These are phyloP conservation scores for Collybia mongolica DNA, from an alignment of 768 basidiomycete genomes.

Conservation along the genomic window DNA sequence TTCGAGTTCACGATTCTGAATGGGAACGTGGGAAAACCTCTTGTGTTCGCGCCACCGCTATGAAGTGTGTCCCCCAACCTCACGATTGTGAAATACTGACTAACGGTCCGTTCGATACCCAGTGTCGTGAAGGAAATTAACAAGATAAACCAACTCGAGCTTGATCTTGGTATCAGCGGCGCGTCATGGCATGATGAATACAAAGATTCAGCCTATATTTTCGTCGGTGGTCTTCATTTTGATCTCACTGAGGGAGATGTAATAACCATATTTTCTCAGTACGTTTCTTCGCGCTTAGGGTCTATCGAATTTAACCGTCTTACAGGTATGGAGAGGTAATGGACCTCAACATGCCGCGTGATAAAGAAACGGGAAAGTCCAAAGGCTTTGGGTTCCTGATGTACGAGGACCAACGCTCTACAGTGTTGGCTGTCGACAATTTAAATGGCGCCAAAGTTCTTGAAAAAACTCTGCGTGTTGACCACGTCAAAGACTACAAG, in stretches of 20 bases:
- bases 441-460: slow-evolving; percentile 92
- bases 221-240: slow-evolving; percentile 82
- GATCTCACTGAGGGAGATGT: slow-evolving; percentile 98
- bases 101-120: slow-evolving; percentile 14
- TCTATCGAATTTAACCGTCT: slow-evolving; percentile 2
- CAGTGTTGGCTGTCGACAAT: slow-evolving; percentile 96
- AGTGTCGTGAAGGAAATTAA: slow-evolving; percentile 94
- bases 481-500: slow-evolving; percentile 91
- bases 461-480: slow-evolving; percentile 85
- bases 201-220: slow-evolving; percentile 96
- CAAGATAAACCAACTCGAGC: slow-evolving; percentile 88
- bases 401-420: slow-evolving; percentile 98
- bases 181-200: slow-evolving; percentile 97
- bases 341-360: slow-evolving; percentile 92
- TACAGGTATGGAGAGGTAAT: slow-evolving; percentile 93
- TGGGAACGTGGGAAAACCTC: slow-evolving; percentile 35
- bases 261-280: slow-evolving; percentile 98
- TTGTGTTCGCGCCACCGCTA: slow-evolving; percentile 32
- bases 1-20: slow-evolving; percentile 6
- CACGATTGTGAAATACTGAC: neutral
- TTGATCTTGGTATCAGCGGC: slow-evolving; percentile 69
- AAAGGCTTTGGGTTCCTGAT: slow-evolving; percentile 95
- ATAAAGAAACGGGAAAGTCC: slow-evolving; percentile 89
- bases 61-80: slow-evolving; percentile 61
- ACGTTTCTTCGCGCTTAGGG: neutral